Conservation (phyloP, 2,329 filamentous ascomycete species). For the Calonectria crousiana region DNA sequence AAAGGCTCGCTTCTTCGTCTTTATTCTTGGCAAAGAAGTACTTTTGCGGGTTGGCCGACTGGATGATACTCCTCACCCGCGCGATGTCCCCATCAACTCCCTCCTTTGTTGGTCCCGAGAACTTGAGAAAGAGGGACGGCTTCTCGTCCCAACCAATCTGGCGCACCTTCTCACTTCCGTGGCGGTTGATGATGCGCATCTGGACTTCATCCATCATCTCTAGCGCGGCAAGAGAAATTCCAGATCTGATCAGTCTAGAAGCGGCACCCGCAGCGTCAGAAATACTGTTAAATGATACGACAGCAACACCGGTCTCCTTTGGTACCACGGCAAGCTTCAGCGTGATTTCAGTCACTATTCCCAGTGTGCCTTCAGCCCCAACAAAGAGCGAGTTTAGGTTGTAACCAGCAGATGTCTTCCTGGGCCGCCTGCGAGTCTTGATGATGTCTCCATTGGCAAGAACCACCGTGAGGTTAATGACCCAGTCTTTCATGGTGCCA, state of each 20-base stretch:
- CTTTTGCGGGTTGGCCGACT: not conserved
- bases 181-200: constrained; percentile 69
- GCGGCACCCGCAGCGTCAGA: constrained; percentile 78
- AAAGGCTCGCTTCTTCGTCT: constrained; percentile 57
- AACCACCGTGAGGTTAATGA: constrained; percentile 83
- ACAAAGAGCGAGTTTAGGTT: constrained; percentile 84
- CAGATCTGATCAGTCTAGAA: constrained; percentile 76
- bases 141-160: constrained; percentile 70
- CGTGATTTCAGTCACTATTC: constrained; percentile 82
- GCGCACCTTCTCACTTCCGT: constrained; percentile 63
- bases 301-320: constrained; percentile 76
- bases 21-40: constrained; percentile 20
- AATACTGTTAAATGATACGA: constrained; percentile 62
- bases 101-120: constrained; percentile 59
- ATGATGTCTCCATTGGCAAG: constrained; percentile 85
- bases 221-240: constrained; percentile 81
- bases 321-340: constrained; percentile 81
- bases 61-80: constrained; percentile 1
- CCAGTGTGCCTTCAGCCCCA: constrained; percentile 85
- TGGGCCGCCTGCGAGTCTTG: constrained; percentile 81
- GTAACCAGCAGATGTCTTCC: constrained; percentile 86
- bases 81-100: constrained; percentile 13
- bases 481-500: constrained; percentile 92
- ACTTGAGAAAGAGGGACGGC: constrained; percentile 80
- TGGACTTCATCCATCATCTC: constrained; percentile 86